Evolutionary conservation across 2,329 filamentous ascomycete genomes (phyloP), one percentile per base, ranked within the genome.

Genomic region (Aureobasidium sp.): DNA sequence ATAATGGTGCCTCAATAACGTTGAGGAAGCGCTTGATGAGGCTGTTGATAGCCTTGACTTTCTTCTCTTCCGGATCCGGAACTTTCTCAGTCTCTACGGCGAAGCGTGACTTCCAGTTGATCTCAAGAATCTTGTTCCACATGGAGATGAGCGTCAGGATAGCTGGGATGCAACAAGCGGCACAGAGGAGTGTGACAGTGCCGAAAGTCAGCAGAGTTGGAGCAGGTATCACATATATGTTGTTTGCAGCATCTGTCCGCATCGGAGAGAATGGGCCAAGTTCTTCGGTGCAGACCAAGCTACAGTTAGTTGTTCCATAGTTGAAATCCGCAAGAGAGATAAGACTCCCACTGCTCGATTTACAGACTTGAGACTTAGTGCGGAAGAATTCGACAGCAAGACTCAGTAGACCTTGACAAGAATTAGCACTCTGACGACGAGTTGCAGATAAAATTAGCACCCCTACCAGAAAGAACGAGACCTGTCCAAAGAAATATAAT

Each of bases 401-500:
- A 63, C 84, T 85, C 20, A 87, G 63, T 1, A 87, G 72, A 0
- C 85, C 83, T 83, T 58, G 37, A 58, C 17, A n/a, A 17, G n/a
- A 8, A 10, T 51, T 23, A 62, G 48, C 32, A 46, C n/a, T 37
- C 48, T 15, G 13, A 13, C 15, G 9, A 6, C 8, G 32, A 10
- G 12, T 29, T 3, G 9, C 4, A 5, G 20, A 44, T 3, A 15
- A n/a, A 6, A 15, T 17, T 20, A n/a, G 15, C 15, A 50, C 63
- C 6, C 78, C 72, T 63, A 82, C 84, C 86, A 27, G 82, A 79
- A 13, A 88, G 76, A 32, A 88, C 72, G 2, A 88, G 73, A 4
- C 78, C 77, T 0, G 84, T 85, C 86, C 86, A 89, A 0, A 87
- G 37, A 66, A 88, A 88, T 60, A 89, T 87, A 48, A 82, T 80